phyloP scores from a whole-genome alignment of 768 basidiomycete genomes.

The Suillus variegatus region DNA sequence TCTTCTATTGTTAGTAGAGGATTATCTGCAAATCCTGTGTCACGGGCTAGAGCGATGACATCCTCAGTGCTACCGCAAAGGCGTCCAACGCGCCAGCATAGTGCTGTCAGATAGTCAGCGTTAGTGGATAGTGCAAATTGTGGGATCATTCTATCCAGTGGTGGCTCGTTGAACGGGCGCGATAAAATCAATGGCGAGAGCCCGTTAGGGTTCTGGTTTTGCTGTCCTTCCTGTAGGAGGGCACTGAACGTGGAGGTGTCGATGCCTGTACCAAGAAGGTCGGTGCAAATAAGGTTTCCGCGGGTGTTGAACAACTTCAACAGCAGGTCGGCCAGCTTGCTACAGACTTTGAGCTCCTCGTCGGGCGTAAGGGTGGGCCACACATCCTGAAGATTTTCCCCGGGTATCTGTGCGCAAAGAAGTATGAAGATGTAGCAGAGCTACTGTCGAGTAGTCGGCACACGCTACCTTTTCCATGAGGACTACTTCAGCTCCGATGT shows the following conservation, averaged over 20 bases:
- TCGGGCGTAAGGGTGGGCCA: constrained; percentile 24
- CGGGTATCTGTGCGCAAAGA: constrained; percentile 22
- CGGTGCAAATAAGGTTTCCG: constrained; percentile 24
- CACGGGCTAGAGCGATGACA: constrained; percentile 9
- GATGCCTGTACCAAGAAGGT: constrained; percentile 31
- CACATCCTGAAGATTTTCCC: constrained; percentile 26
- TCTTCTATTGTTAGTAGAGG: constrained; percentile 25
- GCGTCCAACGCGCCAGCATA: constrained; percentile 27
- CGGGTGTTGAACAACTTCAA: constrained; percentile 31
- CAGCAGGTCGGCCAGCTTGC: constrained; percentile 27
- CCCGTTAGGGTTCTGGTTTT: neutral
- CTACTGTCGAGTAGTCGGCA: neutral
- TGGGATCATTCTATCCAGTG: constrained; percentile 23
- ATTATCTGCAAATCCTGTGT: constrained; percentile 16
- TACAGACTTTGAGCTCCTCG: constrained; percentile 24
- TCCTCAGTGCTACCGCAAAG: constrained; percentile 16
- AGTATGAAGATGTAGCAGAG: constrained; percentile 8
- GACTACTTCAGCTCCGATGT: constrained; percentile 33
- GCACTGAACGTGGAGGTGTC: constrained; percentile 17
- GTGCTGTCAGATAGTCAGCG: constrained; percentile 29
- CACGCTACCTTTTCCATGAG: constrained; percentile 31
- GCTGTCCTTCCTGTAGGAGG: constrained; percentile 10
- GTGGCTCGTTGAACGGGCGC: constrained; percentile 28
- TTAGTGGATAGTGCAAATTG: constrained; percentile 24
- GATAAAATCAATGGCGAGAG: constrained; percentile 20